Conservation (phyloP, 176 grass and related monocot species). For the Zoysia pacifica region DNA sequence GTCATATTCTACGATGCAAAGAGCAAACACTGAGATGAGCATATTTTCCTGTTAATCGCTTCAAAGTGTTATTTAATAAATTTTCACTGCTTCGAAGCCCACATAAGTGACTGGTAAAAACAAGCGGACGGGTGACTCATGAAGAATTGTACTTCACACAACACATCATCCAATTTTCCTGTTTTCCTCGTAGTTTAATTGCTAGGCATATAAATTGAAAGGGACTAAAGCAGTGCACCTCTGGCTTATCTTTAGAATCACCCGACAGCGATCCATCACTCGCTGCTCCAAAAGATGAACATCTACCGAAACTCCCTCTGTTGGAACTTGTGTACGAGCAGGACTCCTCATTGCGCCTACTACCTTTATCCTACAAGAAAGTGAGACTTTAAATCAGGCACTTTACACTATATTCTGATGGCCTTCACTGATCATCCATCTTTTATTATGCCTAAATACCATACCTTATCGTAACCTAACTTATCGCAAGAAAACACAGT, state of each 20-base stretch:
- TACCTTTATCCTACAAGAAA: constrained; percentile 64
- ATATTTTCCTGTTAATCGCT: not conserved
- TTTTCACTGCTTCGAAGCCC: not conserved
- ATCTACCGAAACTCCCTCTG: constrained; percentile 83
- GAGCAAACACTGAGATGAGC: constrained; percentile 28
- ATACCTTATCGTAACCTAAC: not conserved
- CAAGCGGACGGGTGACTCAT: not conserved
- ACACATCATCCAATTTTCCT: not conserved
- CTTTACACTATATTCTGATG: constrained; percentile 11
- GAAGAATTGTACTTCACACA: not conserved
- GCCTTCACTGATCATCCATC: not conserved
- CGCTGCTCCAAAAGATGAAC: constrained; percentile 76
- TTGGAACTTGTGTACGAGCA: constrained; percentile 90
- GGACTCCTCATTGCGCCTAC: constrained; percentile 61
- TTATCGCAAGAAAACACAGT: not conserved
- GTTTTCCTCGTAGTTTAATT: not conserved
- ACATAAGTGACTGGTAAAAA: not conserved
- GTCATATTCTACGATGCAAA: constrained; percentile 50
- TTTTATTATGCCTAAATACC: not conserved
- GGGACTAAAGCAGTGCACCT: constrained; percentile 43
- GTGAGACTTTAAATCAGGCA: constrained; percentile 24
- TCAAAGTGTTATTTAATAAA: not conserved
- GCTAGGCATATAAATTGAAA: not conserved
- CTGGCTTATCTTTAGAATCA: constrained; percentile 56
- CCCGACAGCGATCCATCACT: constrained; percentile 67